phyloP scores from a whole-genome alignment of 176 grass and related monocot species.

The Echinochloa phyllopogon region DNA sequence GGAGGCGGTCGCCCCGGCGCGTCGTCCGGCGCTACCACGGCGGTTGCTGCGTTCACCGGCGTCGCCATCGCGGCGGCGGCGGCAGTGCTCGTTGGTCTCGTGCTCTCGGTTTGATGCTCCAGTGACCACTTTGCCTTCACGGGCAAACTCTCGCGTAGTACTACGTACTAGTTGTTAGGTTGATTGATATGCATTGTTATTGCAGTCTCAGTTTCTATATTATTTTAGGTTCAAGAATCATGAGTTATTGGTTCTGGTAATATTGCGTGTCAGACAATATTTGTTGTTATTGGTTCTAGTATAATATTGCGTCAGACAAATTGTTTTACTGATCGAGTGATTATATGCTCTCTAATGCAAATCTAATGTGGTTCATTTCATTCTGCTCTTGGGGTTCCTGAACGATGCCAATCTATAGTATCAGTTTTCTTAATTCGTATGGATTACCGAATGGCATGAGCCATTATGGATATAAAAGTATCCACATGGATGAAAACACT shows the following conservation, averaged over 20 bases:
- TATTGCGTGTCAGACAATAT: neutral
- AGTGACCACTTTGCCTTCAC: slow-evolving; percentile 12
- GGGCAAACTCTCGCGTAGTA: neutral
- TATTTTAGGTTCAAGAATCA: slow-evolving; percentile 5
- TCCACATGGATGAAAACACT: no score
- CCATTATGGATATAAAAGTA: neutral
- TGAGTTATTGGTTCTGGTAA: neutral
- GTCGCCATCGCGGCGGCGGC: neutral
- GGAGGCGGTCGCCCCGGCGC: neutral
- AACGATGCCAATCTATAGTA: neutral
- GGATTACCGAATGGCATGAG: neutral
- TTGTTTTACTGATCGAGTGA: neutral
- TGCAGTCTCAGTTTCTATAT: neutral
- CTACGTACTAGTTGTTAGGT: neutral
- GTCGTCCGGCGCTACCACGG: neutral
- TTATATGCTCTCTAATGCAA: neutral
- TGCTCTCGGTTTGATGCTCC: neutral
- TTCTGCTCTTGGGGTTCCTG: neutral
- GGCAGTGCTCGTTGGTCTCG: neutral
- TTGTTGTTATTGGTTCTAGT: neutral
- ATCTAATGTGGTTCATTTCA: neutral
- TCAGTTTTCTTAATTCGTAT: neutral
- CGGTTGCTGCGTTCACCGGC: neutral
- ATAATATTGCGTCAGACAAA: neutral
- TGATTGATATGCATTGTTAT: neutral